Conservation (phyloP, 1,284 basidiomycete species). For the Chalciporus sp. region DNA sequence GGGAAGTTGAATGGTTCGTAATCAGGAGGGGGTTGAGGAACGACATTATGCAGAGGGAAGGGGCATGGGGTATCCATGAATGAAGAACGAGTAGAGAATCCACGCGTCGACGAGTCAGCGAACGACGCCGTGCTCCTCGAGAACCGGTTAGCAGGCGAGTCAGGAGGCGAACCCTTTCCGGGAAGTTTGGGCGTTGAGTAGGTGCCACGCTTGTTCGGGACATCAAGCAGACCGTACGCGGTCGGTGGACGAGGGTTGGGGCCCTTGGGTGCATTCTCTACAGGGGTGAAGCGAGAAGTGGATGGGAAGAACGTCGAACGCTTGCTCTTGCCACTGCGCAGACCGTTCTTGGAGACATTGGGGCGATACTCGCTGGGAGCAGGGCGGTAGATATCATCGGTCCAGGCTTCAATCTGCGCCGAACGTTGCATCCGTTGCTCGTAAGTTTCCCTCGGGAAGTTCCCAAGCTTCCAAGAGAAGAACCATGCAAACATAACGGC, state of each 20-base stretch:
- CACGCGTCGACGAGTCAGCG: constrained; percentile 36
- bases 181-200: constrained; percentile 53
- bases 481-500: constrained; percentile 98
- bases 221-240: constrained; percentile 74
- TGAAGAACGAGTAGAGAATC: constrained; percentile 41
- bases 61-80: constrained; percentile 79
- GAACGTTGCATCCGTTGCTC: constrained; percentile 92
- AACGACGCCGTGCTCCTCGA: constrained; percentile 87
- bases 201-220: constrained; percentile 62
- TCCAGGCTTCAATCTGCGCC: constrained; percentile 94
- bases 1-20: constrained; percentile 97
- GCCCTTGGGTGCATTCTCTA: constrained; percentile 68
- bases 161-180: constrained; percentile 68
- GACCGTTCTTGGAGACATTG: constrained; percentile 76
- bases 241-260: constrained; percentile 68
- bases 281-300: constrained; percentile 85
- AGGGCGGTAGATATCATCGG: constrained; percentile 93
- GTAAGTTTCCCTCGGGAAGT: constrained; percentile 93
- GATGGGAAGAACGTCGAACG: constrained; percentile 77
- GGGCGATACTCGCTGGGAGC: constrained; percentile 93
- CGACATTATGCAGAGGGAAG: constrained; percentile 89
- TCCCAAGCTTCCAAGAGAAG: constrained; percentile 91
- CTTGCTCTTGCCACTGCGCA: constrained; percentile 55
- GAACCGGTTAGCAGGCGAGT: constrained; percentile 72
- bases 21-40: constrained; percentile 90